Conservation (phyloP, 169 alveolate genomes). For the Theileria orientalis region DNA sequence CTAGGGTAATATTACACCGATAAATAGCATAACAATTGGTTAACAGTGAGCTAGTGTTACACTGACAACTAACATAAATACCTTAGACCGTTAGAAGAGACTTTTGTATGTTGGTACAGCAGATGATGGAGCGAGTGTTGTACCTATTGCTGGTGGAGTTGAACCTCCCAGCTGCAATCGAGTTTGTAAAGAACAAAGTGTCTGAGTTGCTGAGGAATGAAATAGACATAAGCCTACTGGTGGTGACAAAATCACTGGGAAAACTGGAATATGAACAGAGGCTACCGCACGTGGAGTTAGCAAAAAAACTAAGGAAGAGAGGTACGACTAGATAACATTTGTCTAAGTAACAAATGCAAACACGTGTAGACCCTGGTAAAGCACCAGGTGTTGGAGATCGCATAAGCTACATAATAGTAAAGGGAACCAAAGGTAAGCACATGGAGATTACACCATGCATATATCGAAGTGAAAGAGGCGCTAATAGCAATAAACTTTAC, state of each 20-base stretch:
- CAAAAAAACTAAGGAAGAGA: slow-evolving; percentile 92
- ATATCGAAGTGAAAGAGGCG: slow-evolving; percentile 3
- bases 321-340: slow-evolving; percentile 37
- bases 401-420: slow-evolving; percentile 92
- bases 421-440: slow-evolving; percentile 86
- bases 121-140: slow-evolving; percentile 90
- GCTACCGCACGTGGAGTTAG: slow-evolving; percentile 98
- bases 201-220: slow-evolving; percentile 92
- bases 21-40: too few species aligned
- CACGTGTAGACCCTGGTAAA: slow-evolving; percentile 87
- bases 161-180: slow-evolving; percentile 89
- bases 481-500: background rate
- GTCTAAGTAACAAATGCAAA: background rate
- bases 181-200: slow-evolving; percentile 75
- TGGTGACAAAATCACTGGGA: slow-evolving; percentile 95
- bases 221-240: slow-evolving; percentile 94
- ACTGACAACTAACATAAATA: slow-evolving; percentile 23
- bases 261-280: slow-evolving; percentile 91
- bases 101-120: slow-evolving; percentile 93
- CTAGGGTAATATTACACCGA: too few species aligned
- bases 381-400: slow-evolving; percentile 99
- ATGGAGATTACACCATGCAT: slow-evolving; percentile 13
- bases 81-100: slow-evolving; percentile 96
- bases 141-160: slow-evolving; percentile 88
- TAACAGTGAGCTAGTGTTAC: too few species aligned